A percentile compares a stretch with the other conserved stretches of the same genome.
These are phyloP conservation scores for Mycena belliarum DNA, from an alignment of 768 basidiomycete genomes.

Conservation along the genomic window DNA sequence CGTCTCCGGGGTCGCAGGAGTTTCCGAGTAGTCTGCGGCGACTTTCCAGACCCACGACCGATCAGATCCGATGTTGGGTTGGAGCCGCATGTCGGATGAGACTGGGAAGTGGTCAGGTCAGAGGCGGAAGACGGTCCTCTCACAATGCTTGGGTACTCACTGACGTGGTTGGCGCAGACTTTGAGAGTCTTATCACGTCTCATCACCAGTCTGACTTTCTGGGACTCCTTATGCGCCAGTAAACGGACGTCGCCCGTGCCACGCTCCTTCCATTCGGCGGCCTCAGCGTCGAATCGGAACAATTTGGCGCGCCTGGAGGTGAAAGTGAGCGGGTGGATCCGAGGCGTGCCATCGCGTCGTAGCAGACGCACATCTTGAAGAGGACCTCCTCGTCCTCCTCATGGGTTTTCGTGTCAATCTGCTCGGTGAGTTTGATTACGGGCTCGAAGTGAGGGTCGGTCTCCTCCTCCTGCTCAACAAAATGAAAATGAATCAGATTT, in stretches of 20 bases:
- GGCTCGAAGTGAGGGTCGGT: conserved; percentile 92
- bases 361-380: conserved; percentile 88
- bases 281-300: conserved; percentile 83
- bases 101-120: conserved; percentile 49
- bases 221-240: conserved; percentile 83
- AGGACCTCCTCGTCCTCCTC: conserved; percentile 92
- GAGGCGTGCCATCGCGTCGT: conserved; percentile 35
- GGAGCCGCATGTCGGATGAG: conserved; percentile 85
- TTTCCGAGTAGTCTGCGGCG: conserved; percentile 91
- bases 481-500: conserved; percentile 23
- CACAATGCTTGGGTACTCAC: conserved; percentile 50
- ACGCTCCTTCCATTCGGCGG: conserved; percentile 96
- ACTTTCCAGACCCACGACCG: conserved; percentile 99
- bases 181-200: conserved; percentile 99
- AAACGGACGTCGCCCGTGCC: conserved; percentile 96
- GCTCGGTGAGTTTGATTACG: conserved; percentile 93
- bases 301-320: conserved; percentile 89
- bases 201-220: conserved; percentile 97
- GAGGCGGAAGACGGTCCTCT: not conserved
- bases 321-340: conserved; percentile 28
- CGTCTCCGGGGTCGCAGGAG: conserved; percentile 88
- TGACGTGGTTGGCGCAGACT: conserved; percentile 96
- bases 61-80: conserved; percentile 98
- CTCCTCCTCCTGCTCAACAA: conserved; percentile 64
- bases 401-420: conserved; percentile 90